These are phyloP conservation scores for Chytriomyces sp. DNA, from an alignment of 192 early-diverging fungal species.

Conservation along the genomic window DNA sequence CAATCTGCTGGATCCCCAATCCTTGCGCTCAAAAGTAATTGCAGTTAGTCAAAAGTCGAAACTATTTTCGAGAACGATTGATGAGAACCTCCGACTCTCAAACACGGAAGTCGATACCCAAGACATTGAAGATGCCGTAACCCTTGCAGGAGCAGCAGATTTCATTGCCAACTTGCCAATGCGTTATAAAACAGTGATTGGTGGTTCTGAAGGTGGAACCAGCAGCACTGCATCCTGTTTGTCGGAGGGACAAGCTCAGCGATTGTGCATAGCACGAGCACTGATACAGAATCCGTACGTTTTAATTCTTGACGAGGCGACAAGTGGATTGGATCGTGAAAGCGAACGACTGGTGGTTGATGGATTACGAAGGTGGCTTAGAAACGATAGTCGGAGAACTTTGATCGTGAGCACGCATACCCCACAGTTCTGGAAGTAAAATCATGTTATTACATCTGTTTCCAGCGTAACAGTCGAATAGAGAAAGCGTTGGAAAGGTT, in stretches of 20 bases:
- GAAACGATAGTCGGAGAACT: neutral
- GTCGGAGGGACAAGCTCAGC: slow-evolving; percentile 46
- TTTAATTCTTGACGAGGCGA: slow-evolving; percentile 36
- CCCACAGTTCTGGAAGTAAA: neutral
- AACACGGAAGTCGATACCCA: neutral
- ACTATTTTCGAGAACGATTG: slow-evolving; percentile 61
- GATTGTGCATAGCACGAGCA: slow-evolving; percentile 62
- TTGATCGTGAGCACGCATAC: slow-evolving; percentile 17
- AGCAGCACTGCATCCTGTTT: slow-evolving; percentile 49
- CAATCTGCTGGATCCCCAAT: neutral
- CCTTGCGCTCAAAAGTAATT: neutral
- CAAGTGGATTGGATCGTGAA: slow-evolving; percentile 19
- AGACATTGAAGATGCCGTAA: neutral
- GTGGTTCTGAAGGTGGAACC: neutral
- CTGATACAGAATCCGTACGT: slow-evolving; percentile 63
- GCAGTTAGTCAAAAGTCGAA: slow-evolving; percentile 56
- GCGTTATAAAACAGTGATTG: slow-evolving; percentile 55
- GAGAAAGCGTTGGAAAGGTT: too few relatives aligned
- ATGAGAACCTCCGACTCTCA: slow-evolving; percentile 41
- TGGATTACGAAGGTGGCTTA: neutral
- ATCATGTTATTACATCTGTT: neutral
- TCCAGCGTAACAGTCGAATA: neutral
- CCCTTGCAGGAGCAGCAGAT: slow-evolving; percentile 69
- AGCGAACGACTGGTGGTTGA: neutral
- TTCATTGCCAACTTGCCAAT: slow-evolving; percentile 82